These are phyloP conservation scores for Ganoderma leucocontextum DNA, from an alignment of 1,284 basidiomycete genomes.

Conservation along the genomic window DNA sequence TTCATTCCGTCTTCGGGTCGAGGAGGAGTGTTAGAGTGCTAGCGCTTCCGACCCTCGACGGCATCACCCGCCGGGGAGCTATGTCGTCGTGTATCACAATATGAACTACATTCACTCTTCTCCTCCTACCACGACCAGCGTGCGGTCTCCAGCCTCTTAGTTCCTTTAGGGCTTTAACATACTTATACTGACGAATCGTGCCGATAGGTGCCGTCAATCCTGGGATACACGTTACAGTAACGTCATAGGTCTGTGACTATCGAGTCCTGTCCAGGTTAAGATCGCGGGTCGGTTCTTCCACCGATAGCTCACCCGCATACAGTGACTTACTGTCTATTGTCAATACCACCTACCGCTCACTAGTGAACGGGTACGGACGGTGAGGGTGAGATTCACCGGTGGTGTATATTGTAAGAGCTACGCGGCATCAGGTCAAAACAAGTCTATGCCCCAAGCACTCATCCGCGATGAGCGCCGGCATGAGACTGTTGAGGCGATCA, in stretches of 20 bases:
- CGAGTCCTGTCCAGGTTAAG: neutral
- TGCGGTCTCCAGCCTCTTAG: too few relatives aligned
- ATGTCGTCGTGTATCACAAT: too few relatives aligned
- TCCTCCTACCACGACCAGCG: too few relatives aligned
- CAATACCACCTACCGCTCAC: neutral
- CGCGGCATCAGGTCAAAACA: neutral
- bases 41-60: too few relatives aligned
- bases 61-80: too few relatives aligned
- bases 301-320: neutral
- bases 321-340: neutral
- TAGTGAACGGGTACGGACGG: neutral
- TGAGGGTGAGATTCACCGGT: neutral
- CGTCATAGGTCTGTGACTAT: neutral
- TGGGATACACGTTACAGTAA: neutral
- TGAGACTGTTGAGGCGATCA: neutral
- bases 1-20: too few relatives aligned
- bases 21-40: too few relatives aligned
- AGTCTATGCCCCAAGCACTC: neutral
- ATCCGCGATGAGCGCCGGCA: neutral
- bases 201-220: neutral
- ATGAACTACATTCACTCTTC: too few relatives aligned
- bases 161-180: too few relatives aligned
- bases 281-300: neutral
- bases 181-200: neutral
- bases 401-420: neutral